Base-by-base conservation (phyloP, 257 asterid species). In the Plantago elongata region DNA sequence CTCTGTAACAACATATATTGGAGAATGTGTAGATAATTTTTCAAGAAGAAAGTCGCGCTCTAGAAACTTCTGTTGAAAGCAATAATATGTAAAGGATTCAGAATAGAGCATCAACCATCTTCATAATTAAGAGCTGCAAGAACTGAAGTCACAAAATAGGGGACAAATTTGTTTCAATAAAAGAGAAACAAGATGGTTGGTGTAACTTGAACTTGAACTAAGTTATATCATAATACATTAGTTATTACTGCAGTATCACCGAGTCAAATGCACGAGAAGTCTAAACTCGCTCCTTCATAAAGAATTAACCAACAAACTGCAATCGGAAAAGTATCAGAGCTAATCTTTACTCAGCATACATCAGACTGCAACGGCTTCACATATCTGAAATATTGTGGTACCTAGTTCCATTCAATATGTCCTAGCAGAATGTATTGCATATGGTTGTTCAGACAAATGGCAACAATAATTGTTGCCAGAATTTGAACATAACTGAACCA, bases 1-100 rank as follows among this genome's bases (percentile, higher is more conserved):
- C 78, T 87, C 97, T 9, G 72, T 83, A 13, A 87, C 74, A 40
- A 83, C 71, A 73, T 79, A 87, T 55, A 83, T 68, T n/a, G 97
- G 94, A 75, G 85, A 73, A 61, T 82, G 83, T 27, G 34, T 58
- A 6, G 84, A 72, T 72, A 75, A 50, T 54, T 78, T 82, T 76
- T 81, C 85, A 16, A 68, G 76, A 60, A 77, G 83, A 70, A 72
- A 64, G 76, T 79, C 86, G 51, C 65, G 71, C 78, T 74, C 83
- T 57, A 87, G 72, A 66, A 84, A 86, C 63, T 81, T 79, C 97
- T 87, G 88, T 63, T 55, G 44, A 57, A 68, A 72, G 58, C 56
- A 67, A 62, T 38, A 60, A 49, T 45, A 60, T 45, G 47, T 38
- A 37, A 65, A 43, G 49, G 49, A 18, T 16, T 57, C 11, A 38